Evolutionary conservation across 2,329 filamentous ascomycete genomes (phyloP).

Genomic region (Ascomycota sp.): DNA sequence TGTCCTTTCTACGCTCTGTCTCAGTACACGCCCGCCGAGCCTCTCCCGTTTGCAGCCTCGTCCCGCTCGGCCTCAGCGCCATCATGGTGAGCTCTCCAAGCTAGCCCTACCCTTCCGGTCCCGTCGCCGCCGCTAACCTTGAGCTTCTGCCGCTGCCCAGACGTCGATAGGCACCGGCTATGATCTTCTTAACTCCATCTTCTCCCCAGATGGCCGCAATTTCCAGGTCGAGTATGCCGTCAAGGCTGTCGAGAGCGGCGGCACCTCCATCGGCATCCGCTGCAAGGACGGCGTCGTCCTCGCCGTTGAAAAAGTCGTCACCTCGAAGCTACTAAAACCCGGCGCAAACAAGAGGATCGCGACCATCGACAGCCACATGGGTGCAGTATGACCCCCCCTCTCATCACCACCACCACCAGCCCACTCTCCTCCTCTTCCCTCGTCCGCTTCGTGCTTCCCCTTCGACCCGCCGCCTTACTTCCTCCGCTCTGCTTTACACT

Average conservation of each 20-base stretch:
- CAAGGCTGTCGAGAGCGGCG: conserved; percentile 95
- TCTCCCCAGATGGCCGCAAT: conserved; percentile 95
- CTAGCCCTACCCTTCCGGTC: neutral
- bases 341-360: conserved; percentile 94
- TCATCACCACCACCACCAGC: too few relatives aligned
- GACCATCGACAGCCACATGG: conserved; percentile 79
- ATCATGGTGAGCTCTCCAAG: conserved; percentile 4
- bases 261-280: conserved; percentile 84
- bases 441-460: too few relatives aligned
- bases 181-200: conserved; percentile 98
- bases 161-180: conserved; percentile 99
- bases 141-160: conserved; percentile 21
- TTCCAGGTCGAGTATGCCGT: conserved; percentile 98
- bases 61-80: conserved; percentile 1
- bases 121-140: too few relatives aligned
- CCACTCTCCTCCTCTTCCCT: neutral
- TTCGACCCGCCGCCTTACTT: too few relatives aligned
- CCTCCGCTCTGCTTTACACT: too few relatives aligned
- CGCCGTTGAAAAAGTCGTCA: conserved; percentile 87
- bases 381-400: conserved; percentile 45
- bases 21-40: neutral
- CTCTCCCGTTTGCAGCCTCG: neutral
- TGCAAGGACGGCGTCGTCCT: conserved; percentile 95
- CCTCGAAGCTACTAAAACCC: conserved; percentile 84
- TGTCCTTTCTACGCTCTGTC: too few relatives aligned